Base-by-base conservation (phyloP, 2,329 filamentous ascomycete genomes). In the Macroventuria anomochaeta region DNA sequence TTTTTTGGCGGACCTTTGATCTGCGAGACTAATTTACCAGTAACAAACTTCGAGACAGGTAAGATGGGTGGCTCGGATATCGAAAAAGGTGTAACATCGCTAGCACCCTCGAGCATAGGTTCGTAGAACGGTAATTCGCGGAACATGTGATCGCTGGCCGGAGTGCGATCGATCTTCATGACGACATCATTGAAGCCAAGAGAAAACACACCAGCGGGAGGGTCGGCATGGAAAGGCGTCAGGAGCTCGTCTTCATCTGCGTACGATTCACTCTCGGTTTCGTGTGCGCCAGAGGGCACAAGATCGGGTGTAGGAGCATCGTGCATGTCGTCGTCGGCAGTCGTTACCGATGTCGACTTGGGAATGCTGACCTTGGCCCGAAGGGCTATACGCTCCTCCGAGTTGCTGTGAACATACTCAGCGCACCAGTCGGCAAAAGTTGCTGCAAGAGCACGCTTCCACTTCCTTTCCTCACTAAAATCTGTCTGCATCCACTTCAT, bases 401-500 rank as follows among this genome's bases (percentile, higher is more conserved):
- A 75, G 29, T 80, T 81, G 31, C 88, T 84, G 18, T 83, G 81
- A 31, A 91, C 83, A 85, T 91, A 99, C 63, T 93, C 88, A 0
- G 88, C 90, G 73, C 93, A 97, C 65, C 88, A 90, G 65, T 87
- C 81, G 1, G 92, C 95, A 55, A 96, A 80, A 52, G 88, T 91
- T 53, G 88, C 88, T 5, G 93, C 93, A 29, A 88, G 84, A 2
- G 89, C 85, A 69, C 86, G 87, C 76, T 97, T 97, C 92, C 93
- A 96, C 72, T 96, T 96, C 33, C 91, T 82, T 73, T 97, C 95
- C 75, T 97, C 91, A 44, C 89, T 85, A 68, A 97, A 97, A 75
- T 99, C 95, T 1, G 92, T 97, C 43, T 93, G 86, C 91, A 99
- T 96, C 93, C 93, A 97, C 73, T 93, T 96, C 84, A 93, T 91